These are phyloP conservation scores for Grosmannia penicillata DNA, from an alignment of 2,329 filamentous ascomycete genomes.

Conservation along the genomic window DNA sequence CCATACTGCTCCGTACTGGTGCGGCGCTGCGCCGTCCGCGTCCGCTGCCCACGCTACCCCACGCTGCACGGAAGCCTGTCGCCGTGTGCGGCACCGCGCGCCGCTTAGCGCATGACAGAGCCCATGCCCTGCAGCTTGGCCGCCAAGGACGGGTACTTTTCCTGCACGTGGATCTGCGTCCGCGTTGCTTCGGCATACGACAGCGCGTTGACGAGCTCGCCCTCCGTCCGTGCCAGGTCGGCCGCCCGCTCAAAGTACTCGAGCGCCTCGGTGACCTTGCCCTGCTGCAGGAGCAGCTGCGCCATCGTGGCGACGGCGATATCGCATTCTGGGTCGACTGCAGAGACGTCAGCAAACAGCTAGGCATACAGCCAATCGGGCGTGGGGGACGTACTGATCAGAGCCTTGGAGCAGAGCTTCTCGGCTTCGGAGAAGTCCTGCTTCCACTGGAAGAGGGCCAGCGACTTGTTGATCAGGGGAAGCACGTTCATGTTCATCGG, in stretches of 20 bases:
- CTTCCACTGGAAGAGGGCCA: slow-evolving; percentile 97
- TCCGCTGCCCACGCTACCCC: too few relatives aligned
- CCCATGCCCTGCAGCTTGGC: slow-evolving; percentile 50
- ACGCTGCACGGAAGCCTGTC: too few relatives aligned
- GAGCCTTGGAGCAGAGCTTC: slow-evolving; percentile 89
- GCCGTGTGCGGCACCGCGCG: too few relatives aligned
- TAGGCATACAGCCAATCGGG: background rate
- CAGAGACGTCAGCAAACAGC: background rate
- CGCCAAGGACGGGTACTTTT: slow-evolving; percentile 71
- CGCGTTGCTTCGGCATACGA: slow-evolving; percentile 94
- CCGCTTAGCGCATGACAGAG: slow-evolving; percentile 15
- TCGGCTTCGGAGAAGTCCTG: slow-evolving; percentile 90
- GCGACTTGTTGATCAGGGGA: slow-evolving; percentile 94
- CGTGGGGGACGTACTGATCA: slow-evolving; percentile 54
- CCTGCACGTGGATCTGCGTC: slow-evolving; percentile 84
- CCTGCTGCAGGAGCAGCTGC: slow-evolving; percentile 90
- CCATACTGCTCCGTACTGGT: too few relatives aligned
- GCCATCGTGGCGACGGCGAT: slow-evolving; percentile 98
- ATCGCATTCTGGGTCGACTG: slow-evolving; percentile 95
- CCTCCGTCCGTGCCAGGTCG: slow-evolving; percentile 84
- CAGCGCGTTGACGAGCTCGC: slow-evolving; percentile 89
- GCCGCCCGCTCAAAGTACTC: slow-evolving; percentile 96
- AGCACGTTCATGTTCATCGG: slow-evolving; percentile 95
- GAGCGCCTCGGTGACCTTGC: slow-evolving; percentile 87
- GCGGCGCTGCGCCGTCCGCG: too few relatives aligned